Evolutionary conservation across 495 filamentous ascomycete genomes (phyloP).

Genomic region (Penicillium arizonense): DNA sequence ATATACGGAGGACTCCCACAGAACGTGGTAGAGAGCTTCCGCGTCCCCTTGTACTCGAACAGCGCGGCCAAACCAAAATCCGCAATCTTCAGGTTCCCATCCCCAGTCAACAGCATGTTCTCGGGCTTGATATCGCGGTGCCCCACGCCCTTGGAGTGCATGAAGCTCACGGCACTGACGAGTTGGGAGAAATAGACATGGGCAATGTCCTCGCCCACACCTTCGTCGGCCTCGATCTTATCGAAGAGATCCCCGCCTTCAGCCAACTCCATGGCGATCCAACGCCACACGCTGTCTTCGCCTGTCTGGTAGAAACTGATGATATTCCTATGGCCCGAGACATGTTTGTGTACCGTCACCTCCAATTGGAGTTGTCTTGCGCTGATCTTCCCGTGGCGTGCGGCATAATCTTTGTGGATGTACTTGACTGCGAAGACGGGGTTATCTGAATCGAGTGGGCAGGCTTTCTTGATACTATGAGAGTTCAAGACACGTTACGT

Average conservation of each 20-base stretch:
- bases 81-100: conserved; percentile 90
- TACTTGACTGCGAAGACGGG: conserved; percentile 97
- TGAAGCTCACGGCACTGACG: conserved; percentile 84
- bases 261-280: conserved; percentile 98
- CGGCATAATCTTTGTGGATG: conserved; percentile 94
- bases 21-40: conserved; percentile 78
- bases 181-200: conserved; percentile 96
- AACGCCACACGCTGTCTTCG: conserved; percentile 87
- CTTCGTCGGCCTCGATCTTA: conserved; percentile 97
- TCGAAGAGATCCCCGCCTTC: conserved; percentile 97
- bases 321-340: conserved; percentile 87
- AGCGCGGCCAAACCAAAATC: conserved; percentile 96
- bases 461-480: conserved; percentile 88
- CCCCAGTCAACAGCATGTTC: conserved; percentile 78
- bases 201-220: conserved; percentile 87
- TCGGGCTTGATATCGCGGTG: conserved; percentile 92
- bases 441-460: conserved; percentile 60
- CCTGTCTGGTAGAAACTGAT: conserved; percentile 87
- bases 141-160: conserved; percentile 88
- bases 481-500: conserved; percentile 8
- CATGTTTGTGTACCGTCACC: conserved; percentile 80
- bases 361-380: conserved; percentile 87
- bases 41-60: conserved; percentile 80
- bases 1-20: conserved; percentile 98
- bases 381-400: conserved; percentile 82